Base-by-base conservation (phyloP, 1,284 basidiomycete species). In the Boletus smithii region DNA sequence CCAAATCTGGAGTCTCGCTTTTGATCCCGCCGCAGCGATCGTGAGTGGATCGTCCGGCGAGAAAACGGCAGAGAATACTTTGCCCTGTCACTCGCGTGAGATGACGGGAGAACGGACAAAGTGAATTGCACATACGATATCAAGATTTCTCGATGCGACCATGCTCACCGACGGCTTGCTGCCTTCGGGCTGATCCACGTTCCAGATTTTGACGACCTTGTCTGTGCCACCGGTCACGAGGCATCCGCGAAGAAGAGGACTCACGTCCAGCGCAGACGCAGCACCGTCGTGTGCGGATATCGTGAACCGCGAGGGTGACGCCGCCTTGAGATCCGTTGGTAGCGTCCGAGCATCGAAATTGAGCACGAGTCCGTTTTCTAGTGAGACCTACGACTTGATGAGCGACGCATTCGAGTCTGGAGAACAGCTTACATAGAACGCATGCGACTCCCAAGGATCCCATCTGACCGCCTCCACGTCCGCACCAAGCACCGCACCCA, bases 161-260 rank as follows among this genome's bases (percentile, higher is more conserved):
- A 99, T 75, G 66, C 85, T 93, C 62, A 98, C 91, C 49, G 83
- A 82, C 42, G 83, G 76, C 70, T 88, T 88, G 16, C 78, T 80
- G 14, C 73, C 74, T 22, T 77, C 77, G 11, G 76, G 75, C 53
- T 85, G 80, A 41, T 86, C 84, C 41, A 98, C 73, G 63, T 95
- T 97, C 97, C 97, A 99, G 6, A 98, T 73, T 69, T 97, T 95
- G 67, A 97, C 88, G 31, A 86, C 71, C 64, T 95, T 95, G 73
- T 99, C 97, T 34, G 88, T 85, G 2, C 95, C 95, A 16, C 91
- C 95, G 0, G 97, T 99, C 7, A 83, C 89, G 57, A 99, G 75
- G 66, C 91, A 94, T 1, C 95, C 95, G 44, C 84, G 86, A 44
- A 99, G 81, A 63, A 95, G 86, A 1, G 94, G 86, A 62, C 92